Percentiles rank a stretch among this genome's conserved stretches.
phyloP scores from a whole-genome alignment of 495 filamentous ascomycete species.

The Talaromyces adpressus region DNA sequence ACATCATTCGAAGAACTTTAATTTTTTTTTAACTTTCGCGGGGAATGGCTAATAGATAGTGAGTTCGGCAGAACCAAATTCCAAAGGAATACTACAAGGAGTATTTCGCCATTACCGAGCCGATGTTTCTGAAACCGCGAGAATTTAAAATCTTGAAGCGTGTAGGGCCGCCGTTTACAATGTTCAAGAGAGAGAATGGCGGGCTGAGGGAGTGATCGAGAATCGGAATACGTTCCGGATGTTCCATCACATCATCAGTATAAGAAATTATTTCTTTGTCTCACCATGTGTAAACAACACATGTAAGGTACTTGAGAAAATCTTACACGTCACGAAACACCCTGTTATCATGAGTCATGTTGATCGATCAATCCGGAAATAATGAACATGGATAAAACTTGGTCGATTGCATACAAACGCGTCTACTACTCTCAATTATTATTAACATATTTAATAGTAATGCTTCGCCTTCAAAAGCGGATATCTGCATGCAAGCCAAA shows the following conservation, averaged over 20 bases:
- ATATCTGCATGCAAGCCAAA: not conserved
- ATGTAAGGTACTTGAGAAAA: too few relatives aligned
- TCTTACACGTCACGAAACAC: too few relatives aligned
- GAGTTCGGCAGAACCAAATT: slow-evolving; percentile 30
- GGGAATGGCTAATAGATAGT: slow-evolving; percentile 8
- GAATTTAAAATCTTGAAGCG: slow-evolving; percentile 30
- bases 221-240: too few relatives aligned
- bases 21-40: not conserved
- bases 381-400: not conserved
- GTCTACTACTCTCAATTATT: too few relatives aligned
- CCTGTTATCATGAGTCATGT: too few relatives aligned
- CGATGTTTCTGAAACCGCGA: slow-evolving; percentile 41
- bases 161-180: slow-evolving; percentile 24
- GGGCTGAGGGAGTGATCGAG: not conserved
- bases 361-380: not conserved
- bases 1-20: not conserved
- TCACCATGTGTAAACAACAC: too few relatives aligned
- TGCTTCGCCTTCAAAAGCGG: not conserved
- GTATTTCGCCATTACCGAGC: slow-evolving; percentile 38
- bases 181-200: slow-evolving; percentile 18
- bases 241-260: too few relatives aligned
- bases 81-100: slow-evolving; percentile 45
- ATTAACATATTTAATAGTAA: not conserved
- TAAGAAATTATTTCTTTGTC: too few relatives aligned
- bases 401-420: not conserved